A percentile compares a stretch with the other conserved stretches of the same genome.
phyloP scores from a whole-genome alignment of 345 rosid genomes.

The Ceriops zippeliana region DNA sequence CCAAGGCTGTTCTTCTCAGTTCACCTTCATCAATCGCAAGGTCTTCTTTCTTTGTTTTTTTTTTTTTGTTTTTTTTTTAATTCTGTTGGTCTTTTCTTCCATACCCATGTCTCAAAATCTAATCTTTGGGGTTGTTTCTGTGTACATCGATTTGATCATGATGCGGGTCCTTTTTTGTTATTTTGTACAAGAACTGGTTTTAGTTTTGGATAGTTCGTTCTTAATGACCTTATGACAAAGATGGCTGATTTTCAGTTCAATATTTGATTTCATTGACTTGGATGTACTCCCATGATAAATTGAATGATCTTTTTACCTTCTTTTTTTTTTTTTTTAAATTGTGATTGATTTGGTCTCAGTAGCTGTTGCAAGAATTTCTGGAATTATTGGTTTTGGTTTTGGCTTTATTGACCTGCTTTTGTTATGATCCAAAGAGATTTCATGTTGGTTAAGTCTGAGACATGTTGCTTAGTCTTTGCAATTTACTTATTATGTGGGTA shows the following conservation, averaged over 20 bases:
- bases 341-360: too few relatives aligned
- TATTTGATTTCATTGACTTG: too few relatives aligned
- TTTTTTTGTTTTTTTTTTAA: background rate
- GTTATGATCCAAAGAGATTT: too few relatives aligned
- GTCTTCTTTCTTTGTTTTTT: constrained; percentile 24
- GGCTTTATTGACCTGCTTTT: too few relatives aligned
- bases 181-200: background rate
- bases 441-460: background rate
- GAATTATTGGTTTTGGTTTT: too few relatives aligned
- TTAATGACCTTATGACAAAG: too few relatives aligned
- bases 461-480: background rate
- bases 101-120: constrained; percentile 15
- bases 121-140: background rate
- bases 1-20: constrained; percentile 91
- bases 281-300: too few relatives aligned
- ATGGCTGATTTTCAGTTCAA: too few relatives aligned
- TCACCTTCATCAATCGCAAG: constrained; percentile 98
- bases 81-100: background rate
- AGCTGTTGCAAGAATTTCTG: too few relatives aligned
- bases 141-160: background rate
- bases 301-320: too few relatives aligned
- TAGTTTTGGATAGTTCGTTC: too few relatives aligned
- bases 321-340: too few relatives aligned
- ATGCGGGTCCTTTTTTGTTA: background rate
- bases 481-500: constrained; percentile 5